Evolutionary conservation across 176 grass and related monocot species (phyloP).

Genomic region (Thinopyrum elongatum): DNA sequence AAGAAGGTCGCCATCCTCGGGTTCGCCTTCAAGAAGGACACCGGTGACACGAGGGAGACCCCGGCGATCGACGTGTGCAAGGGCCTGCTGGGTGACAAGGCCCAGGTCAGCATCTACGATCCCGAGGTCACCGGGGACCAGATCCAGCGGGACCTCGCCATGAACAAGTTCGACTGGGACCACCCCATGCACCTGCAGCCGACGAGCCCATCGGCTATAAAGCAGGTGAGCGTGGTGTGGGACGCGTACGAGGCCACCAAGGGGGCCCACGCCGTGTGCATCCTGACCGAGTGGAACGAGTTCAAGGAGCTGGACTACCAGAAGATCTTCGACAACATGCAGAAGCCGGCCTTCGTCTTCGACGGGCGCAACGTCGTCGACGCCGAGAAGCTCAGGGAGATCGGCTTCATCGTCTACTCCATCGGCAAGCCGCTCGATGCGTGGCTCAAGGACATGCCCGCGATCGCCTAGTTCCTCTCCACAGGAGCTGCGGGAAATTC

Average conservation of each 20-base stretch:
- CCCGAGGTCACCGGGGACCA: constrained; percentile 82
- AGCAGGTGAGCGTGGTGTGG: constrained; percentile 79
- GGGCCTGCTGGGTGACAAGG: constrained; percentile 77
- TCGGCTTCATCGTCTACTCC: constrained; percentile 79
- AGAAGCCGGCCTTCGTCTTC: constrained; percentile 76
- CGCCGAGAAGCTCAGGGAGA: constrained; percentile 69
- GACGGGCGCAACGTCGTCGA: constrained; percentile 67
- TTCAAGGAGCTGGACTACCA: constrained; percentile 78
- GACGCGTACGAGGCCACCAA: constrained; percentile 77
- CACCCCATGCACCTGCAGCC: constrained; percentile 85
- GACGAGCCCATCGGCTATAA: constrained; percentile 55
- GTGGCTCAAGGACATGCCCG: constrained; percentile 83
- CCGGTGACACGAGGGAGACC: constrained; percentile 82
- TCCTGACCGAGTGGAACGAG: constrained; percentile 79
- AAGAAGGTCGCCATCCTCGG: constrained; percentile 21
- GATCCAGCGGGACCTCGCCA: constrained; percentile 78
- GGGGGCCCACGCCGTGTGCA: constrained; percentile 69
- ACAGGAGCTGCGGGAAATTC: neutral
- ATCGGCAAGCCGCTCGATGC: constrained; percentile 76
- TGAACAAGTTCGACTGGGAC: constrained; percentile 90
- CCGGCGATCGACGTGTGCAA: constrained; percentile 79
- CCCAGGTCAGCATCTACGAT: constrained; percentile 76
- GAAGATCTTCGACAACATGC: constrained; percentile 78
- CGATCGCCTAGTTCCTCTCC: neutral
- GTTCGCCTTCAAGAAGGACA: constrained; percentile 84